phyloP scores from a whole-genome alignment of 495 filamentous ascomycete genomes.

The Talaromyces thailandensis region DNA sequence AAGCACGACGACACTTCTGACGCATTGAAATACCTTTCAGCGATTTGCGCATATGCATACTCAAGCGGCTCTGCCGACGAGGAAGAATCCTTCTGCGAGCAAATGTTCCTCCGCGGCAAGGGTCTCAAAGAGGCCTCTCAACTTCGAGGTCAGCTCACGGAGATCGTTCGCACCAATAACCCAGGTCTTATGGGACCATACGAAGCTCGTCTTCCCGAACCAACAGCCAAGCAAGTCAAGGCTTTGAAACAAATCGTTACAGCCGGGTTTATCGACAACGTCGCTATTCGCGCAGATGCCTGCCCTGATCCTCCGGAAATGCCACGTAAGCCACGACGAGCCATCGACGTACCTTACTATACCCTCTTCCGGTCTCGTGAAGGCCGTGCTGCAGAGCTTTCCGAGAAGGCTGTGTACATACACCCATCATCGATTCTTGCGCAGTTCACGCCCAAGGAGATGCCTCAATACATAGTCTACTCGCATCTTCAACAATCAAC shows the following conservation, averaged over 20 bases:
- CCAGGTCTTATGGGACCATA: constrained; percentile 53
- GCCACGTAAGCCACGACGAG: constrained; percentile 61
- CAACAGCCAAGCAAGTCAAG: constrained; percentile 62
- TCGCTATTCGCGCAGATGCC: constrained; percentile 88
- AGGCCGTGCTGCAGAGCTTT: constrained; percentile 35
- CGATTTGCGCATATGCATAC: constrained; percentile 74
- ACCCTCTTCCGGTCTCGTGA: constrained; percentile 68
- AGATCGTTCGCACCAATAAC: constrained; percentile 68
- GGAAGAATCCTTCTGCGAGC: constrained; percentile 60
- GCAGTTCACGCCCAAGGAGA: constrained; percentile 55
- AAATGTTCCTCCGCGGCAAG: constrained; percentile 79
- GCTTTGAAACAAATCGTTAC: constrained; percentile 85
- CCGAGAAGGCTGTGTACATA: constrained; percentile 63
- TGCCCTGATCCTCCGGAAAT: constrained; percentile 64
- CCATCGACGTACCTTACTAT: constrained; percentile 84
- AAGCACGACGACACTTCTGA: constrained; percentile 76
- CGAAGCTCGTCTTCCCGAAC: constrained; percentile 55
- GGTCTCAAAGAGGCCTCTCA: constrained; percentile 77
- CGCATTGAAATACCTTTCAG: constrained; percentile 81
- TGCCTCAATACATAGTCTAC: constrained; percentile 83
- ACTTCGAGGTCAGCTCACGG: constrained; percentile 71
- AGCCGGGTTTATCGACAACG: constrained; percentile 88
- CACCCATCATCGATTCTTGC: constrained; percentile 78
- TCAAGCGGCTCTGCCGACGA: constrained; percentile 40
- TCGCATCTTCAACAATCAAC: constrained; percentile 68